A percentile compares a stretch with the other conserved stretches of the same genome.
These are phyloP conservation scores for Saprolegnia diclina DNA, from an alignment of 352 stramenopile genomes.

Conservation along the genomic window DNA sequence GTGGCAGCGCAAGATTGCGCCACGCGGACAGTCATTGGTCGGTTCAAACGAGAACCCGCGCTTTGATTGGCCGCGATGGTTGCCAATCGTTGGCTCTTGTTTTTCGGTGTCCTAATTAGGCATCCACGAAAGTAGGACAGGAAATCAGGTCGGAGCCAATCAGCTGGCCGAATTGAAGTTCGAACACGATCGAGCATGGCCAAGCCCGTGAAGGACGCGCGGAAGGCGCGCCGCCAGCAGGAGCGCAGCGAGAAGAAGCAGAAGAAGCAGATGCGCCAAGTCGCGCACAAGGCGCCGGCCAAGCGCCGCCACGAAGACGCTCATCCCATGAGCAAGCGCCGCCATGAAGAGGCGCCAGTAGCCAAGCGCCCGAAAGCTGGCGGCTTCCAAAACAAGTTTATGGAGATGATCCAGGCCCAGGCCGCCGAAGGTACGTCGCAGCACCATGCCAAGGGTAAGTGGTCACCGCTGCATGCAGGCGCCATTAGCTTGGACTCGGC, in stretches of 20 bases:
- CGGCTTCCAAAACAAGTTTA: conserved; percentile 66
- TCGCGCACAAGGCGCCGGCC: conserved; percentile 25
- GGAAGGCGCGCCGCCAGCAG: conserved; percentile 75
- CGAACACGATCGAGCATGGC: neutral
- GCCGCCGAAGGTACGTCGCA: conserved; percentile 33
- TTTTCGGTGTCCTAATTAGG: neutral
- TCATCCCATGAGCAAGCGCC: conserved; percentile 20
- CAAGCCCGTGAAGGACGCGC: conserved; percentile 32
- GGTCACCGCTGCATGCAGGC: conserved; percentile 16
- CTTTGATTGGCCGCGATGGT: too few relatives aligned
- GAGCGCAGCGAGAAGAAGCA: conserved; percentile 77
- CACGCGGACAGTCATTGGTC: too few relatives aligned
- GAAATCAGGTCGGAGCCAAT: neutral
- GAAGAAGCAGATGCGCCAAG: conserved; percentile 53
- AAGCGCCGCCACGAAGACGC: conserved; percentile 20
- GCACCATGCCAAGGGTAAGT: neutral
- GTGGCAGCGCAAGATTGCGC: too few relatives aligned
- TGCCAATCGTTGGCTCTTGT: too few relatives aligned
- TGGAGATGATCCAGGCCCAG: conserved; percentile 61
- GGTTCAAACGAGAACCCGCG: too few relatives aligned
- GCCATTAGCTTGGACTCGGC: neutral
- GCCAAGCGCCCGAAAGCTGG: conserved; percentile 13
- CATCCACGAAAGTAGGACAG: neutral
- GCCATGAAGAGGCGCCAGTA: conserved; percentile 15
- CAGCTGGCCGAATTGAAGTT: neutral